Evolutionary conservation across 306 rosid species (phyloP).

Genomic region (Abrus precatorius): DNA sequence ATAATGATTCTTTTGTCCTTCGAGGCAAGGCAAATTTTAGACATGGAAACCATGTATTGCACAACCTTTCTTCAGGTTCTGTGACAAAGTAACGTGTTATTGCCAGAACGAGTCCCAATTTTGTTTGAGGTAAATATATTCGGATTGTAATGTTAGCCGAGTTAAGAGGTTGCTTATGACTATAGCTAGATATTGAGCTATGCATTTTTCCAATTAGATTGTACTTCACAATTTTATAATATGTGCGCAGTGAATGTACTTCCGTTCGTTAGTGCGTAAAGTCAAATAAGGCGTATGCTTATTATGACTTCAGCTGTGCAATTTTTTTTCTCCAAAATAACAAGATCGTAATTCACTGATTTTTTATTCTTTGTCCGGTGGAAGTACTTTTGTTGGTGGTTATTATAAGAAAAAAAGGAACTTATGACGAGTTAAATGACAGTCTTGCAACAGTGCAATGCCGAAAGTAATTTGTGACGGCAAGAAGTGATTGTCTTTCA

Average conservation of each 20-base stretch:
- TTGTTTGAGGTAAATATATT: constrained; percentile 56
- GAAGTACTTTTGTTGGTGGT: neutral
- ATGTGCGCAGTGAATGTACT: constrained; percentile 28
- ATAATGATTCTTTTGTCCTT: constrained; percentile 51
- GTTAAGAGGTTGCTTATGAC: constrained; percentile 43
- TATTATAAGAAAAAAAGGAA: neutral
- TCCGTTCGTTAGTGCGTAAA: neutral
- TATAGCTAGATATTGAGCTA: constrained; percentile 39
- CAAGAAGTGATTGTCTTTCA: neutral
- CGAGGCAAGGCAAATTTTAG: constrained; percentile 46
- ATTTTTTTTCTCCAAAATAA: neutral
- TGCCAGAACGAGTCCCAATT: constrained; percentile 59
- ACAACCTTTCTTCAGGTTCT: constrained; percentile 15
- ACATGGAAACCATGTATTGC: constrained; percentile 49
- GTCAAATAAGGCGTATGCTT: neutral
- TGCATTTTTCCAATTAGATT: constrained; percentile 14
- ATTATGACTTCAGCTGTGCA: neutral
- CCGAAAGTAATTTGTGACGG: neutral
- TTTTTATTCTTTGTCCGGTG: neutral
- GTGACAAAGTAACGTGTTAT: constrained; percentile 24
- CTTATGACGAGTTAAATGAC: neutral
- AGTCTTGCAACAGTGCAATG: neutral
- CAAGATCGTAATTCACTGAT: neutral
- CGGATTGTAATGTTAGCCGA: constrained; percentile 54
- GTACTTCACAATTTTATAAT: constrained; percentile 34